Base-by-base conservation (phyloP, 768 basidiomycete species). In the Terana coerulea region DNA sequence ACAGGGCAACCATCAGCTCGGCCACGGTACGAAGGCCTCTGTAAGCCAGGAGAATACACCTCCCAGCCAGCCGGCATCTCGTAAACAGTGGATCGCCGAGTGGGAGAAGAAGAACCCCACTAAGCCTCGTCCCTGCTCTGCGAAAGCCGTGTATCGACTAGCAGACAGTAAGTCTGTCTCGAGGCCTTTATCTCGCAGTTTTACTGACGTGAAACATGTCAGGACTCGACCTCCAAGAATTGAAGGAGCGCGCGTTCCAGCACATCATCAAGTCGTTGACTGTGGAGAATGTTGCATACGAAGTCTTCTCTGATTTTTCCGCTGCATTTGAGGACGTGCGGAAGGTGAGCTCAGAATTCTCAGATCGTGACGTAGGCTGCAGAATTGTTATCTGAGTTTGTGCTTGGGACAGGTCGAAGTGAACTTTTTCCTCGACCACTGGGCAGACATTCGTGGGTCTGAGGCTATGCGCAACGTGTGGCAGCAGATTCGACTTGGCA, bases 271-370 rank as follows among this genome's bases (percentile, higher is more conserved):
- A 81, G 54, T 83, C 83, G 0, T 76, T 95, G 39, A 84, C 82
- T 0, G 79, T 87, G 11, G 79, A 86, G 12, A 94, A 92, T 65
- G 86, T 93, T 46, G 85, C 88, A 1, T 84, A 86, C 58, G 91
- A 95, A 64, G 83, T 88, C 31, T 95, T 95, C 62, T 89, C 87
- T 10, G 81, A 84, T 0, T 93, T 95, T 69, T 84, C 88, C 5
- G 86, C 86, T 5, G 81, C 83, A 0, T 93, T 90, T 59, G 84
- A 86, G 47, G 85, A 88, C 37, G 82, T 95, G 24, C 75, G 91
- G 46, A 88, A 86, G 77, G 86, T 81, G 42, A 42, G 62, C 57
- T 1, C 24, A 21, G 7, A 15, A 48, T 46, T 15, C 37, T 22
- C 21, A 14, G 40, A 42, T 10, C 9, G 11, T 28, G 24, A 14